These are phyloP conservation scores for Helicostylum pulchrum DNA, from an alignment of 192 early-diverging fungal genomes.

Conservation along the genomic window DNA sequence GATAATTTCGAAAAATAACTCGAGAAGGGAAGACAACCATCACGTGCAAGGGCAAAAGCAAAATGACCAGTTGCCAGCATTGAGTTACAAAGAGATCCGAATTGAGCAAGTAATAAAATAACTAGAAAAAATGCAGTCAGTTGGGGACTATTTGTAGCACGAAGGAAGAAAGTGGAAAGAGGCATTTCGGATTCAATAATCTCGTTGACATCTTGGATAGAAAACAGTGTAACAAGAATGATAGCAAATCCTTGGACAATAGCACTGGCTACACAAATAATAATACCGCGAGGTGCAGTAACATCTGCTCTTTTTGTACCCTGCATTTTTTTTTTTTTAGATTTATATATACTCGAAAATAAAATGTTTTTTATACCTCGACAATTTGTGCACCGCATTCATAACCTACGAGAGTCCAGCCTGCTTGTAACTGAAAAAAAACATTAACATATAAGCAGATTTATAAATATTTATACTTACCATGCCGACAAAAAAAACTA, in stretches of 20 bases:
- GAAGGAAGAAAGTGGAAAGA: slow-evolving; percentile 39
- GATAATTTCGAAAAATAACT: slow-evolving; percentile 39
- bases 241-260: slow-evolving; percentile 40
- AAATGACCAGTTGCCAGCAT: slow-evolving; percentile 43
- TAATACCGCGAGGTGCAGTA: slow-evolving; percentile 44
- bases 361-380: slow-evolving; percentile 8
- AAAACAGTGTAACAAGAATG: slow-evolving; percentile 41
- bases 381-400: slow-evolving; percentile 45
- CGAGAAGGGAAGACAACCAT: slow-evolving; percentile 45
- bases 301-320: slow-evolving; percentile 47
- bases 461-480: no score
- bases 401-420: slow-evolving; percentile 44
- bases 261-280: slow-evolving; percentile 41
- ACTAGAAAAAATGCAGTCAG: slow-evolving; percentile 36
- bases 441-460: no score
- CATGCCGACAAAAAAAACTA: slow-evolving; percentile 45
- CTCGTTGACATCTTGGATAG: slow-evolving; percentile 43
- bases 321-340: no score
- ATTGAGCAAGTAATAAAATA: slow-evolving; percentile 41
- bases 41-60: slow-evolving; percentile 47
- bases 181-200: slow-evolving; percentile 29
- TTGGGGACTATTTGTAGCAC: slow-evolving; percentile 32
- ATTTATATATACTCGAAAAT: no score
- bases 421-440: slow-evolving; percentile 33
- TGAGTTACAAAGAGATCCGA: slow-evolving; percentile 43